phyloP scores from a whole-genome alignment of 202 grass and related monocot species.

The Carex sylvatica region DNA sequence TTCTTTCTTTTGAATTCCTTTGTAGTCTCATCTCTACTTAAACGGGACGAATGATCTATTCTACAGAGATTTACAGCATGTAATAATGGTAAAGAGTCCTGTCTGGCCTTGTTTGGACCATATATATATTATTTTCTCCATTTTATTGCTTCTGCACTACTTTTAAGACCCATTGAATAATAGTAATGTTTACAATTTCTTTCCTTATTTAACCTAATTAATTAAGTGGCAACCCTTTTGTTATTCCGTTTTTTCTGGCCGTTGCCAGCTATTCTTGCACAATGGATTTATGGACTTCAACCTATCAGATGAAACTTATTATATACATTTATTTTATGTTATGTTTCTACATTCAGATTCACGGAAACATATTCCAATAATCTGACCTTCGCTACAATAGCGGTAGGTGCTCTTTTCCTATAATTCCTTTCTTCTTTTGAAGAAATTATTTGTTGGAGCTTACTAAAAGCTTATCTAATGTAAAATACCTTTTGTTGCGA shows the following conservation, averaged over 20 bases:
- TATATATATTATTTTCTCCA: background rate
- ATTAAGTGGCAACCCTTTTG: background rate
- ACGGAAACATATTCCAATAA: constrained; percentile 45
- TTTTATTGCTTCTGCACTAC: background rate
- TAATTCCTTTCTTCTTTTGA: background rate
- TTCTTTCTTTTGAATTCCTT: background rate
- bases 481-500: background rate
- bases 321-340: background rate
- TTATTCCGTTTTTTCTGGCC: background rate
- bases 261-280: background rate
- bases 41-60: background rate
- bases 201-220: too few species aligned
- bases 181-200: too few species aligned
- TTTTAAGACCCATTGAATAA: background rate
- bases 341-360: constrained; percentile 31
- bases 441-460: background rate
- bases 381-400: constrained; percentile 63
- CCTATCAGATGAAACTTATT: background rate
- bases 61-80: too few species aligned
- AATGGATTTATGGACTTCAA: background rate
- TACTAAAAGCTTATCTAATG: background rate
- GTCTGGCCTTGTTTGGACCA: background rate
- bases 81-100: too few species aligned
- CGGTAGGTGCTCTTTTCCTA: constrained; percentile 13
- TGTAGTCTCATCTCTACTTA: background rate